phyloP scores from a whole-genome alignment of 1,139 yeast species.

The Debaryomyces singareniensis region DNA sequence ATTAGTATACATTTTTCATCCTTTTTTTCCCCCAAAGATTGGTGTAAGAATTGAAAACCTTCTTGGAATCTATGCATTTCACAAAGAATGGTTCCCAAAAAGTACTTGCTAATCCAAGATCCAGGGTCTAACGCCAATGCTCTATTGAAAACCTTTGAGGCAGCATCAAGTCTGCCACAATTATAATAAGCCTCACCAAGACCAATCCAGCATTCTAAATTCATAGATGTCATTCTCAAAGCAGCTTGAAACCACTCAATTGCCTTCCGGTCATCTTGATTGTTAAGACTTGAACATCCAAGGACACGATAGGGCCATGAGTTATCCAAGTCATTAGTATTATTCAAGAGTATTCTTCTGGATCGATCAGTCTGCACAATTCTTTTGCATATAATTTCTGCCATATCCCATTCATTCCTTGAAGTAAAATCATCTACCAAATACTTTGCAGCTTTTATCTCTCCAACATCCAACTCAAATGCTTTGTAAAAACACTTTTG shows the following conservation, averaged over 20 bases:
- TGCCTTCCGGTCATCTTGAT: constrained; percentile 70
- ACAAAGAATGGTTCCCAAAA: constrained; percentile 58
- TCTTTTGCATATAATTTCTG: constrained; percentile 64
- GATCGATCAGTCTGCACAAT: constrained; percentile 60
- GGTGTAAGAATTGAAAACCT: constrained; percentile 25
- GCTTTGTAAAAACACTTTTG: constrained; percentile 87
- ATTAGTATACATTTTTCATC: constrained; percentile 51
- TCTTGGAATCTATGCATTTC: constrained; percentile 33
- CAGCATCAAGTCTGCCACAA: constrained; percentile 84
- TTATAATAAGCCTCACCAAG: constrained; percentile 86
- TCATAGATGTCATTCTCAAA: constrained; percentile 59
- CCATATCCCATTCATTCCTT: constrained; percentile 76
- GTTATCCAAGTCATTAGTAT: constrained; percentile 25
- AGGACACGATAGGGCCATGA: constrained; percentile 86
- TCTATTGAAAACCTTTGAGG: constrained; percentile 71
- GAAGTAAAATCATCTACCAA: constrained; percentile 65
- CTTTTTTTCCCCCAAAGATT: constrained; percentile 39
- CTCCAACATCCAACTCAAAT: constrained; percentile 77
- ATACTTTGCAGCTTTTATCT: constrained; percentile 65
- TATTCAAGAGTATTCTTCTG: constrained; percentile 40
- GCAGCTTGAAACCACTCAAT: constrained; percentile 88
- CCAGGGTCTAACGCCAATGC: constrained; percentile 45
- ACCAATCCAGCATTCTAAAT: constrained; percentile 84
- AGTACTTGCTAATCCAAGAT: constrained; percentile 55
- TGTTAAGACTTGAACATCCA: constrained; percentile 72